A percentile compares a stretch with the other conserved stretches of the same genome.
Conservation (phyloP, 371 early-diverging fungal genomes). For the Mortierella sp. region DNA sequence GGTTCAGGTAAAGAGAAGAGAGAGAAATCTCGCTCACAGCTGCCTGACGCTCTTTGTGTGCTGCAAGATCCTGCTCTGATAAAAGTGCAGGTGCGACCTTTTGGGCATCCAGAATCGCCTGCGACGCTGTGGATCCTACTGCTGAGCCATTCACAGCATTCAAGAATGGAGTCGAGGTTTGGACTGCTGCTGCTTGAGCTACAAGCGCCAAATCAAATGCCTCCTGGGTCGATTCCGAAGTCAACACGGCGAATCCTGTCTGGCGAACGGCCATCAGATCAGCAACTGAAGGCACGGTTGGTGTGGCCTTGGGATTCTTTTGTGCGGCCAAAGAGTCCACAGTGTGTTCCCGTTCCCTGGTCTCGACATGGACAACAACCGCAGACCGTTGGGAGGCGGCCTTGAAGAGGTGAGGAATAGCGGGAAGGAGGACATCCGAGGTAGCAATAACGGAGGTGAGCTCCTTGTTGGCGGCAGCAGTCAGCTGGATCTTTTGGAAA, state of each 20-base stretch:
- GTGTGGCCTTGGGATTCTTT: constrained; percentile 20
- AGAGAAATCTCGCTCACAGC: constrained; percentile 52
- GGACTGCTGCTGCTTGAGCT: constrained; percentile 70
- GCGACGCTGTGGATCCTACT: constrained; percentile 13
- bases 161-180: constrained; percentile 68
- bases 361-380: constrained; percentile 66
- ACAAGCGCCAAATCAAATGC: constrained; percentile 76
- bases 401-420: constrained; percentile 76
- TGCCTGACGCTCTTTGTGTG: constrained; percentile 51
- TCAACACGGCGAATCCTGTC: constrained; percentile 77
- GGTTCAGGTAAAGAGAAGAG: constrained; percentile 48
- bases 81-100: constrained; percentile 35
- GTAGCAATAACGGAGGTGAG: constrained; percentile 62
- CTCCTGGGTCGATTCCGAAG: constrained; percentile 76
- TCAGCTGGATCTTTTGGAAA: constrained; percentile 46
- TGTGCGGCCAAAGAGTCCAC: constrained; percentile 47
- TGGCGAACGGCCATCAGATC: constrained; percentile 82
- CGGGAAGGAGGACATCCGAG: constrained; percentile 63
- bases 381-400: constrained; percentile 60
- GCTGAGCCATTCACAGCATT: constrained; percentile 64
- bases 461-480: constrained; percentile 29
- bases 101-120: constrained; percentile 40
- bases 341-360: constrained; percentile 39
- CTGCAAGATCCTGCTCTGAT: constrained; percentile 37
- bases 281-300: constrained; percentile 49